Evolutionary conservation across 2,329 filamentous ascomycete genomes (phyloP), one percentile per base, ranked within the genome.

Genomic region (Pestalotiopsis sp.): DNA sequence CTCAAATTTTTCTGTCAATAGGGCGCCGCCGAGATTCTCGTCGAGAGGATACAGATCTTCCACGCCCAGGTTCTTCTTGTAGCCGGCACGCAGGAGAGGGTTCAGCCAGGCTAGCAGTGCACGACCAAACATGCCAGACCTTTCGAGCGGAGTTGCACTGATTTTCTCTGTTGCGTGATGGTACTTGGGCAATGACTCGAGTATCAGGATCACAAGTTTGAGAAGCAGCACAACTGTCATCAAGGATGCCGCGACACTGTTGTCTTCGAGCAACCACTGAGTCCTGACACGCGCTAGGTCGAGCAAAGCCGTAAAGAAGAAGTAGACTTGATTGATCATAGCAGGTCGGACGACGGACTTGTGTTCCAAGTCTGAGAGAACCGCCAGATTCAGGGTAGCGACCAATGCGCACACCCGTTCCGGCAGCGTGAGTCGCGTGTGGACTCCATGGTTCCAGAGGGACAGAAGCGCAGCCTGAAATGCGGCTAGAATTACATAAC

Each of bases 81-180:
- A 67, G n/a, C 65, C 65, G 45, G 58, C 17, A 4, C 17, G 38
- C 9, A 67, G 39, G 17, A 67, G 36, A 9, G 56, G 56, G n/a
- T 67, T 67, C 11, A 67, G n/a, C 65, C 65, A 67, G 20, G 58
- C 12, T 17, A 67, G 17, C 3, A 67, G 56, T 38, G 65, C 23
- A 1, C 56, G 56, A 13, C 65, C 65, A 57, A 67, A 67, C n/a
- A 67, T 67, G n/a, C 65, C 65, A 7, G 20, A 59, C 17, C 27
- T 41, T 14, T 67, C 65, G 4, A 67, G 39, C 20, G 65, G 65
- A 7, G 65, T n/a, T 9, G 39, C 38, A 4, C 12, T n/a, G 20
- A 12, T 20, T 12, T 36, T 23, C 31, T 52, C 25, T 11, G 12
- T 31, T 4, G 31, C 13, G 31, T 31, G 58, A 2, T 3, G 52